A percentile compares a stretch with the other conserved stretches of the same genome.
Evolutionary conservation across 352 stramenopile species (phyloP).

Genomic region (Phytopythium boreale): DNA sequence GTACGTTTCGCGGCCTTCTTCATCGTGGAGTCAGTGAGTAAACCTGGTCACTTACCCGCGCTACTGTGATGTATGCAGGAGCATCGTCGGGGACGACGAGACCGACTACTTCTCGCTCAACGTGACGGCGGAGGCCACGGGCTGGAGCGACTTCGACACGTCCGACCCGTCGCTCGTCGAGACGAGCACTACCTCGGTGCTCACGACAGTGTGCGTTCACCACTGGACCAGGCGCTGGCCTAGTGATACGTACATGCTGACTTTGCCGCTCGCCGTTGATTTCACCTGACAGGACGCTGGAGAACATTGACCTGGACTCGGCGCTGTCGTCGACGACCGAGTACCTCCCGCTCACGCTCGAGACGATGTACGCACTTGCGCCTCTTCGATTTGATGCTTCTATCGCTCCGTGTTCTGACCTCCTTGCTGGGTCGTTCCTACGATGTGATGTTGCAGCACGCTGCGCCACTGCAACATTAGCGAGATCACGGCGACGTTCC

Average conservation of each 20-base stretch:
- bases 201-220: slow-evolving; percentile 33
- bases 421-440: background rate
- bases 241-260: background rate
- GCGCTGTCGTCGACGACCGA: slow-evolving; percentile 29
- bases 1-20: slow-evolving; percentile 7
- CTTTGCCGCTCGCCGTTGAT: slow-evolving; percentile 5
- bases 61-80: slow-evolving; percentile 6
- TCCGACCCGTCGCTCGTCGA: slow-evolving; percentile 34
- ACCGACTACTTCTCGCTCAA: slow-evolving; percentile 23
- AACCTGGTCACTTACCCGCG: background rate
- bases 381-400: background rate
- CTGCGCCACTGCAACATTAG: slow-evolving; percentile 44
- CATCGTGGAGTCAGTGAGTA: background rate
- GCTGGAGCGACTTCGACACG: slow-evolving; percentile 34
- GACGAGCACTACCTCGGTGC: slow-evolving; percentile 25
- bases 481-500: slow-evolving; percentile 32
- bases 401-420: background rate
- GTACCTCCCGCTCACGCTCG: slow-evolving; percentile 40
- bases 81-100: slow-evolving; percentile 21
- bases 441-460: slow-evolving; percentile 9
- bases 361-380: slow-evolving; percentile 32
- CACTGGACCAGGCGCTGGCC: background rate
- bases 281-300: slow-evolving; percentile 19
- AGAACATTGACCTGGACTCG: slow-evolving; percentile 39
- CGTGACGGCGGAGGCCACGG: slow-evolving; percentile 37